These are phyloP conservation scores for Arabidopsis hybrid DNA, from an alignment of 441 rosid species.

Conservation along the genomic window DNA sequence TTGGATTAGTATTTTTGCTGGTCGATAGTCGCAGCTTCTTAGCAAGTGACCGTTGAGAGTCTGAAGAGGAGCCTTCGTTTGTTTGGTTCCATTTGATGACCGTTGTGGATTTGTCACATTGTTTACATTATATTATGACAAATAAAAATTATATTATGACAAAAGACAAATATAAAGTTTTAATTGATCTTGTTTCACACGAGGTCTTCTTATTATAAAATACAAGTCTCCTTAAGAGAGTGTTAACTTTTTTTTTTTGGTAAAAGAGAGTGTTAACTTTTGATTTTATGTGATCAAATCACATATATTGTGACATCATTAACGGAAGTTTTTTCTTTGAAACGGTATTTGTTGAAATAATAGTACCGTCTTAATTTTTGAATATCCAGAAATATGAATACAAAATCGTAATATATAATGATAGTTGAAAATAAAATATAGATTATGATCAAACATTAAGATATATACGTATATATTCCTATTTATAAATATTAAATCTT, in stretches of 20 bases:
- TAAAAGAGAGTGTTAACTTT: not conserved
- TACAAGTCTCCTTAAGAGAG: slow-evolving; percentile 29
- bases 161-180: not conserved
- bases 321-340: slow-evolving; percentile 2
- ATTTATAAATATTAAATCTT: not conserved
- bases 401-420: not conserved
- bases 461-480: not conserved
- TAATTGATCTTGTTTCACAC: slow-evolving; percentile 26
- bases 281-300: too few relatives aligned
- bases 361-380: not conserved
- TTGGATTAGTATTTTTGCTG: slow-evolving; percentile 23
- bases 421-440: not conserved
- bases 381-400: too few relatives aligned
- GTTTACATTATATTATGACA: not conserved
- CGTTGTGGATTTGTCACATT: slow-evolving; percentile 20
- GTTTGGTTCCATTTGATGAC: slow-evolving; percentile 31
- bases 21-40: slow-evolving; percentile 38
- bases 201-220: slow-evolving; percentile 21
- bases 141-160: too few relatives aligned
- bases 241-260: not conserved
- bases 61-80: slow-evolving; percentile 40
- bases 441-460: not conserved
- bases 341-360: not conserved
- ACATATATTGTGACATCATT: slow-evolving; percentile 7
- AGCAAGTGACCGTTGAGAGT: slow-evolving; percentile 47